phyloP scores from a whole-genome alignment of 2,329 filamentous ascomycete species.

The Paracoccidioides lutzii region DNA sequence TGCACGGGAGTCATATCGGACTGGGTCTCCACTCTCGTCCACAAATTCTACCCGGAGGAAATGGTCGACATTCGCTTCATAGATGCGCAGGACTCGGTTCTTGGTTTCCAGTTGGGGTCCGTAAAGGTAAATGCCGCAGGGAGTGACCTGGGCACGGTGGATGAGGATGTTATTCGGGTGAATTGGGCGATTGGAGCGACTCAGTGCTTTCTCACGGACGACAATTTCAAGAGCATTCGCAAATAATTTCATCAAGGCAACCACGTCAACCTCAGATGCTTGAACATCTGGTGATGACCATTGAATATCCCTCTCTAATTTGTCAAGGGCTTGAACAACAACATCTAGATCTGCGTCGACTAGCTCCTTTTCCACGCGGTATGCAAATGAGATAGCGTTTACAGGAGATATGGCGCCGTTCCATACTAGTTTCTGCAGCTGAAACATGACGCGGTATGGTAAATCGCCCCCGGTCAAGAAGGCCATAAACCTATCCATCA shows the following conservation, averaged over 20 bases:
- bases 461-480: conserved; percentile 19
- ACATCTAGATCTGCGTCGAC: conserved; percentile 2
- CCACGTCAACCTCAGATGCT: conserved; percentile 28
- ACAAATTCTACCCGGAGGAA: conserved; percentile 61
- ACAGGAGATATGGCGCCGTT: conserved; percentile 50
- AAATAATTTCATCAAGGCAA: conserved; percentile 32
- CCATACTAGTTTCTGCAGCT: conserved; percentile 49
- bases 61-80: conserved; percentile 43
- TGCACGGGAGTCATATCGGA: conserved; percentile 43
- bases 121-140: conserved; percentile 39
- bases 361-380: conserved; percentile 25
- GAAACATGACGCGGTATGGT: conserved; percentile 46
- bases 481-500: conserved; percentile 5
- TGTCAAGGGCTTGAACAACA: conserved; percentile 37
- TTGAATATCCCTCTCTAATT: conserved; percentile 8
- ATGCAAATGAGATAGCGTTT: conserved; percentile 38
- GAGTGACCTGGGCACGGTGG: conserved; percentile 47
- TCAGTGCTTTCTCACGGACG: not conserved
- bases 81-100: conserved; percentile 60
- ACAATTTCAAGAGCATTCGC: not conserved
- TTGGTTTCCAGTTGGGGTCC: conserved; percentile 47
- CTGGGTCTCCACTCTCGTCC: conserved; percentile 57
- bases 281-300: conserved; percentile 29
- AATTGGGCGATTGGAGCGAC: not conserved
- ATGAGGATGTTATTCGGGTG: conserved; percentile 36